phyloP scores from a whole-genome alignment of 2,329 filamentous ascomycete genomes.

The Orbilia quercus region DNA sequence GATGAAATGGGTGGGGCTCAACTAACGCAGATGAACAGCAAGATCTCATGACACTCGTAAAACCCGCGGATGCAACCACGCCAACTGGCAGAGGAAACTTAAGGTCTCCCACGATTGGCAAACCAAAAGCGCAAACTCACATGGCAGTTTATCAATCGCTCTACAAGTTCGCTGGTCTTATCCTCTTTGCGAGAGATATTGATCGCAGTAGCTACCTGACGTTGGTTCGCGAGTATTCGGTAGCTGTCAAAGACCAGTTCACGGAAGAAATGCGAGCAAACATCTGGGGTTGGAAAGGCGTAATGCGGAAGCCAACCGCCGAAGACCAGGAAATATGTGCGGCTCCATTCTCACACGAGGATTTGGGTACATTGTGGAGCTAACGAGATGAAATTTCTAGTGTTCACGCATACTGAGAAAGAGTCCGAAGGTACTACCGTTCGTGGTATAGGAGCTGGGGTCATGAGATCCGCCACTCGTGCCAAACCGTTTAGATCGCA shows the following conservation, averaged over 20 bases:
- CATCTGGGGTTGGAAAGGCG: constrained; percentile 80
- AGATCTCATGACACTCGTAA: constrained; percentile 55
- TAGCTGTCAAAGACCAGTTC: constrained; percentile 77
- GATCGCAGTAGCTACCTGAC: constrained; percentile 74
- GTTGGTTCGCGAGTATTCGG: constrained; percentile 42
- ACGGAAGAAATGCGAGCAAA: constrained; percentile 84
- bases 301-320: constrained; percentile 77
- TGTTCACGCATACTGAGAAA: constrained; percentile 92
- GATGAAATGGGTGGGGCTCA: neutral
- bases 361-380: neutral
- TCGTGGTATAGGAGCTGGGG: constrained; percentile 87
- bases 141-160: constrained; percentile 64
- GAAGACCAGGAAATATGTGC: constrained; percentile 78
- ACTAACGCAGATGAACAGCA: constrained; percentile 27
- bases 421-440: constrained; percentile 83
- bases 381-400: constrained; percentile 22
- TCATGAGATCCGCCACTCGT: constrained; percentile 90
- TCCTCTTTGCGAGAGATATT: constrained; percentile 88
- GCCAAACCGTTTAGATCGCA: constrained; percentile 78
- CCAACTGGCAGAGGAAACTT: constrained; percentile 72
- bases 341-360: neutral
- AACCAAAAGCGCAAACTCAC: constrained; percentile 37
- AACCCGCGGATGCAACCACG: constrained; percentile 64
- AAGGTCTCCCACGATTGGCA: constrained; percentile 70
- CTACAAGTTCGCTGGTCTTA: constrained; percentile 87